A percentile compares a stretch with the other conserved stretches of the same genome.
Conservation (phyloP, 1,284 basidiomycete species). For the Cryptococcus sp. region DNA sequence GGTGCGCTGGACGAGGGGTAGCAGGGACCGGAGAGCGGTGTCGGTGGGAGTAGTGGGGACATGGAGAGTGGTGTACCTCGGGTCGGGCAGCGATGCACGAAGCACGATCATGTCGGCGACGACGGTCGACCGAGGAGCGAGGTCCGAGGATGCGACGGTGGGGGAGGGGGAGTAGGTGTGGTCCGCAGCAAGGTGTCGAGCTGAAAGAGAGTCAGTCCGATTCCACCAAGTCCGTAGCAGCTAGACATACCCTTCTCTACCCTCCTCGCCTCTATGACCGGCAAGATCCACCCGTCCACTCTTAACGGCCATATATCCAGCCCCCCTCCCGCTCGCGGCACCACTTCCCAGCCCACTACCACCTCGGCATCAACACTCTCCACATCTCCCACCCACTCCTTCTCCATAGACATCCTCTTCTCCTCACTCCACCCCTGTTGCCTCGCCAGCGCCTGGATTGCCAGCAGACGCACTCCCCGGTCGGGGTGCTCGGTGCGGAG, state of each 20-base stretch:
- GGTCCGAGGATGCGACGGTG: conserved; percentile 51
- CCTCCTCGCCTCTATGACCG: conserved; percentile 63
- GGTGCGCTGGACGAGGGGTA: conserved; percentile 63
- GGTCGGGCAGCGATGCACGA: conserved; percentile 55
- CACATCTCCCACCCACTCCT: conserved; percentile 59
- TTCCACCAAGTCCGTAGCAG: not conserved
- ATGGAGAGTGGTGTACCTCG: conserved; percentile 50
- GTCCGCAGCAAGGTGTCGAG: conserved; percentile 3
- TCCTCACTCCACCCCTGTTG: conserved; percentile 73
- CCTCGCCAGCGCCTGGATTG: conserved; percentile 70
- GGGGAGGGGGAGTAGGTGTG: not conserved
- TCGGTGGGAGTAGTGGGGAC: conserved; percentile 66
- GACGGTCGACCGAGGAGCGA: conserved; percentile 44
- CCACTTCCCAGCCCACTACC: conserved; percentile 22
- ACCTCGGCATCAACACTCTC: conserved; percentile 57
- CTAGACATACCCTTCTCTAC: conserved; percentile 56
- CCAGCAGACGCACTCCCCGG: conserved; percentile 62
- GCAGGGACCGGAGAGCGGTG: conserved; percentile 61
- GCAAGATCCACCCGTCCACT: conserved; percentile 75
- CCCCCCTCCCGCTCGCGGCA: conserved; percentile 5
- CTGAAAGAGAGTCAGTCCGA: conserved; percentile 4
- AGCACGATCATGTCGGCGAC: conserved; percentile 23
- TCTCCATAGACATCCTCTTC: conserved; percentile 65
- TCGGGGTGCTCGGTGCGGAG: conserved; percentile 57
- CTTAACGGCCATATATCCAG: conserved; percentile 40